Evolutionary conservation across 2,329 filamentous ascomycete genomes (phyloP), one percentile per base, ranked within the genome.

Genomic region (Aspergillus pseudoviridinutans): DNA sequence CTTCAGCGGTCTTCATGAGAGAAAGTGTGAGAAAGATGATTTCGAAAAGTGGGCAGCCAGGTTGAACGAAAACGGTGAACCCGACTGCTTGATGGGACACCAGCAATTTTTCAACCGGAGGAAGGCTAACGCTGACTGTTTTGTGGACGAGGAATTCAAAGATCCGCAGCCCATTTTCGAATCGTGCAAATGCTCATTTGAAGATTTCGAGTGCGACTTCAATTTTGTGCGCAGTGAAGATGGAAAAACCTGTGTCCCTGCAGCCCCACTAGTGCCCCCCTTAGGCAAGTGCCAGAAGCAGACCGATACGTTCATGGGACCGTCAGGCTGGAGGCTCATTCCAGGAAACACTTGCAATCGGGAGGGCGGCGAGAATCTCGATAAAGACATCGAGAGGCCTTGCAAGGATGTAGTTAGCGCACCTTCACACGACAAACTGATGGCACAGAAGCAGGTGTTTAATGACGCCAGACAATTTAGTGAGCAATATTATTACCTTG

Each of bases 201-300:
- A 81, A 35, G 95, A 99, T 73, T 99, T 96, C 71, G 94, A 99
- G 76, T 99, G 94, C 72, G 93, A 97, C 71, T 96, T 90, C 80
- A 95, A 96, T 73, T 97, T 96, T 71, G 79, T 86, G 58, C 84
- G 84, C 65, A 81, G 81, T 38, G 79, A 84, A 3, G 85, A 93
- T 60, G 81, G 84, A 53, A 84, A 83, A 51, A 82, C 87, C 60
- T 97, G 94, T 71, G 80, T 86, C 25, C 82, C 84, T 7, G 83
- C 81, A 27, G 86, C 84, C 0, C 78, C 83, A 3, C 73, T 96
- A 47, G 72, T 80, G 2, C 78, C 86, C 1, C 92, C 92, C 0
- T 82, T 89, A 50, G 90, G 85, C 7, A 82, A 84, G 28, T 99
- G 94, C 74, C 85, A 89, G 68, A 82, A 86, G 46, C 79, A 83